Conservation (phyloP, 2,329 filamentous ascomycete species). For the Fusarium subglutinans region DNA sequence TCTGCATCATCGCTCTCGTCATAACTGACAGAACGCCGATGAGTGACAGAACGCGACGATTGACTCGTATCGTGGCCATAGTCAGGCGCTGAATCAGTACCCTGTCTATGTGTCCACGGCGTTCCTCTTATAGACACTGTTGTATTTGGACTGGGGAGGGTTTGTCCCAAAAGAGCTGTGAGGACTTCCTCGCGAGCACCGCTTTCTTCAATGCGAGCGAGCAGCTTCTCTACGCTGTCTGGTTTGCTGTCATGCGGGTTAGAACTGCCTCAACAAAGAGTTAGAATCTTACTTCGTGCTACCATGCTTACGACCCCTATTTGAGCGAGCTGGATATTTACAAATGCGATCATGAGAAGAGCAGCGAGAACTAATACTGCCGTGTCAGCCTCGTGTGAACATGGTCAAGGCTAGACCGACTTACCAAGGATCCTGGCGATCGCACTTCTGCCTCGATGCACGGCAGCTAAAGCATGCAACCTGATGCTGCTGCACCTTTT, state of each 20-base stretch:
- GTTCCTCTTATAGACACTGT: slow-evolving; percentile 2
- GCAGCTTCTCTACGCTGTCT: slow-evolving; percentile 4
- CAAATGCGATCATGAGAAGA: slow-evolving; percentile 4
- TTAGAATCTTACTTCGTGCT: neutral
- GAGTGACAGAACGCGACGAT: neutral
- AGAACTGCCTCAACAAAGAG: neutral
- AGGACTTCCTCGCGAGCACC: slow-evolving; percentile 5
- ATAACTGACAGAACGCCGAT: neutral
- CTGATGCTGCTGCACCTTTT: slow-evolving; percentile 6
- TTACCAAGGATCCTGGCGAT: slow-evolving; percentile 17
- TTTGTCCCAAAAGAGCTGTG: neutral
- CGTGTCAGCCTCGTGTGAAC: neutral
- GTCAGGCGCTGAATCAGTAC: neutral
- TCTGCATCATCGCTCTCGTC: neutral
- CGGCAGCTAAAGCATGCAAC: slow-evolving; percentile 21
- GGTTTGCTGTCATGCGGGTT: neutral
- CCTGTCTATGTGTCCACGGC: neutral
- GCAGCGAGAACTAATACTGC: neutral
- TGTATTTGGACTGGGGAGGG: slow-evolving; percentile 11
- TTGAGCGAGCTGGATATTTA: slow-evolving; percentile 10
- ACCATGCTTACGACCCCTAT: slow-evolving; percentile 14
- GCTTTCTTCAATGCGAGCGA: slow-evolving; percentile 15
- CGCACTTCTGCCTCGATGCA: slow-evolving; percentile 16
- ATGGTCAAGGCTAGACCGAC: neutral
- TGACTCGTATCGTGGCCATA: neutral